These are phyloP conservation scores for Lolium multiflorum DNA, from an alignment of 176 grass and related monocot genomes.

Conservation along the genomic window DNA sequence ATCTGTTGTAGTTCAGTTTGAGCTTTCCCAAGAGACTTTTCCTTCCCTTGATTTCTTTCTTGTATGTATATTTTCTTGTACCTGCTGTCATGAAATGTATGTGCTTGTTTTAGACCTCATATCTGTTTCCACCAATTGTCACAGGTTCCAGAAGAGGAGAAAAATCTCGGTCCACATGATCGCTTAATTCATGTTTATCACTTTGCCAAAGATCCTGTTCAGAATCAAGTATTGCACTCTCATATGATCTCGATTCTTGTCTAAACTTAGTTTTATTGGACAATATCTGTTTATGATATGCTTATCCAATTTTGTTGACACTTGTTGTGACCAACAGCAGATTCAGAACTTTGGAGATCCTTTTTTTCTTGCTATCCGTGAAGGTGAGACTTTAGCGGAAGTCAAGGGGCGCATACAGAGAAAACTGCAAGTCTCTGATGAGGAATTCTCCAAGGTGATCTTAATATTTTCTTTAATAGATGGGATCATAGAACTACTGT, in stretches of 20 bases:
- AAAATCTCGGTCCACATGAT: constrained; percentile 73
- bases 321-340: constrained; percentile 55
- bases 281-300: background rate
- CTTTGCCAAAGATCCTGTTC: constrained; percentile 88
- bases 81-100: background rate
- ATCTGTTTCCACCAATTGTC: constrained; percentile 27
- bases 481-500: constrained; percentile 6
- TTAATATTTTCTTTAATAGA: constrained; percentile 21
- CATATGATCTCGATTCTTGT: constrained; percentile 20
- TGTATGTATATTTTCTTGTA: background rate
- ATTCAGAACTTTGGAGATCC: constrained; percentile 97
- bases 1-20: background rate
- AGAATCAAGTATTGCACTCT: constrained; percentile 73
- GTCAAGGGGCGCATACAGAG: constrained; percentile 77
- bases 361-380: constrained; percentile 76
- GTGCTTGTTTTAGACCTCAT: constrained; percentile 24
- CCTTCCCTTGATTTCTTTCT: background rate
- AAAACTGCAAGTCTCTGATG: constrained; percentile 73
- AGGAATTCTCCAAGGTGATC: constrained; percentile 94
- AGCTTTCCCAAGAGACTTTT: background rate
- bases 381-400: constrained; percentile 87
- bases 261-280: constrained; percentile 21
- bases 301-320: constrained; percentile 27
- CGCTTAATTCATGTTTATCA: constrained; percentile 99
- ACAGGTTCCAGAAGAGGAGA: constrained; percentile 95